phyloP scores from a whole-genome alignment of 1,139 yeast genomes.

The Pichia sp. region DNA sequence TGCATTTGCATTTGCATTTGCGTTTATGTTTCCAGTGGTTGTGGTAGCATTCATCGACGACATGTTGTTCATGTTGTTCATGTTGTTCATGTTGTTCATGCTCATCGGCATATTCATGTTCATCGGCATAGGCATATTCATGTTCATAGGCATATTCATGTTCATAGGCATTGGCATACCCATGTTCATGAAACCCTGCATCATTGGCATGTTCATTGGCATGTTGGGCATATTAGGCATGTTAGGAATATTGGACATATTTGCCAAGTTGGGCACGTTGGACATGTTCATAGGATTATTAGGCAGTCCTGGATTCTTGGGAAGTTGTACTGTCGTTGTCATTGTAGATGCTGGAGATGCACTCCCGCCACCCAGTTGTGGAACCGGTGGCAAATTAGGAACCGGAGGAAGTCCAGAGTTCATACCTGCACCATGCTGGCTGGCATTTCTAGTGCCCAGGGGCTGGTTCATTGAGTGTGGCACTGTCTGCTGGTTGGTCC shows the following conservation, averaged over 20 bases:
- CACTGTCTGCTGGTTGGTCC: too few relatives aligned
- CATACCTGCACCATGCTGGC: too few relatives aligned
- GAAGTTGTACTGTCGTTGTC: background rate
- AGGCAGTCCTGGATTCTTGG: background rate
- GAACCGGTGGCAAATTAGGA: background rate
- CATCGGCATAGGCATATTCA: constrained; percentile 1
- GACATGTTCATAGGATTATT: background rate
- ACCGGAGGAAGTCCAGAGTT: background rate
- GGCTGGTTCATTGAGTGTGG: constrained; percentile 2
- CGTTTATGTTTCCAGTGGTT: background rate
- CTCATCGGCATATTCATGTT: constrained; percentile 1
- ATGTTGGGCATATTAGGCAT: background rate
- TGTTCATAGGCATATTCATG: background rate
- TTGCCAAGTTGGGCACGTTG: constrained; percentile 4
- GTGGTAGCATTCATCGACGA: too few relatives aligned
- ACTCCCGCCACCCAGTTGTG: background rate
- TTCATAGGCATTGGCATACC: too few relatives aligned
- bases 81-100: background rate
- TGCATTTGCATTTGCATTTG: background rate
- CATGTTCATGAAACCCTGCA: too few relatives aligned
- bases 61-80: too few relatives aligned
- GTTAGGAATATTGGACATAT: constrained; percentile 2
- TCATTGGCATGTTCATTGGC: too few relatives aligned
- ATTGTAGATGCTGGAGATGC: background rate
- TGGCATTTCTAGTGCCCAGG: too few relatives aligned